Base-by-base conservation (phyloP, 208 protist genomes). In the Acanthamoeba royreba region DNA sequence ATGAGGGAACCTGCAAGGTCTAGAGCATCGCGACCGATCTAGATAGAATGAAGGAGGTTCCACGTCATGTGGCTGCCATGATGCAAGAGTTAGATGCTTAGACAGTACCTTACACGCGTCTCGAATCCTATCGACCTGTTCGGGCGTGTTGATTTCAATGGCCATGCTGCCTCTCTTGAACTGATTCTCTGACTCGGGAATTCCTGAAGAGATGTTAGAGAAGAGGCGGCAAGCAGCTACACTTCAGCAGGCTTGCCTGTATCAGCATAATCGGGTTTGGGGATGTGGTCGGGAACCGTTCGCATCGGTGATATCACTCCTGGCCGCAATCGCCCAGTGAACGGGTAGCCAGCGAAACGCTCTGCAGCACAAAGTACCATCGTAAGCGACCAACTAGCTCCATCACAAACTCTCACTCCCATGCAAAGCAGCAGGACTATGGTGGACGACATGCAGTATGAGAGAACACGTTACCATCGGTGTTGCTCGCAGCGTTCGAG, bases 1-100 rank as follows among this genome's bases (percentile, higher is more conserved):
- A 99, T 97, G 2, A 98, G 96, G 0, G 94, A 95, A 74, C 96
- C 98, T 43, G 98, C 99, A 52, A 99, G 98, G 94, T 99, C 98
- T 7, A 99, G 97, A 86, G 99, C 98, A 94, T 99, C 97, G 47
- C 96, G 94, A 8, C 72, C 63, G 4, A 96, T 88, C 93, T 94
- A 46, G 13, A 33, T 66, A 89, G 81, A 89, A 89, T 22, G 69
- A 19, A 61, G 42, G 79, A 61, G n/a, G 38, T 74, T n/a, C n/a
- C n/a, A n/a, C n/a, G n/a, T n/a, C n/a, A n/a, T n/a, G n/a, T n/a
- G n/a, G n/a, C n/a, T n/a, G n/a, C n/a, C n/a, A n/a, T n/a, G n/a
- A n/a, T n/a, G n/a, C n/a, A n/a, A n/a, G n/a, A n/a, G n/a, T n/a
- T n/a, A n/a, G n/a, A 77, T 3, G 86, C 2, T 5, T 9, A 28